Evolutionary conservation across 176 grass and related monocot species (phyloP), one percentile per base, ranked within the genome.

Genomic region (Triticum urartu): DNA sequence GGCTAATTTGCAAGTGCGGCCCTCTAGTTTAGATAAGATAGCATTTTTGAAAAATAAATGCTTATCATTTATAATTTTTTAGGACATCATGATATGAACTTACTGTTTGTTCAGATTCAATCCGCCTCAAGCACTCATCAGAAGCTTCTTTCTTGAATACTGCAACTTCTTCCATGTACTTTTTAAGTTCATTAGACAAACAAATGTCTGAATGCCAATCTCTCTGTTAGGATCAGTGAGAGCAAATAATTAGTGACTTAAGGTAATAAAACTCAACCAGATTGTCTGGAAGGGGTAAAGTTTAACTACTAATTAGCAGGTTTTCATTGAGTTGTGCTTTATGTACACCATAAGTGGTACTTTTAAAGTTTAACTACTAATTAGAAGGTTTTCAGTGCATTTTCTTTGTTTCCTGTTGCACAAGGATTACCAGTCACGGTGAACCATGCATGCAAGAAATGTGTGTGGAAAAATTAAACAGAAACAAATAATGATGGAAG

Each of bases 41-140:
- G 43, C 5, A 2, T 67, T 69, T 69, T 60, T 17, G 11, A 4
- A 78, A 50, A 34, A 77, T 26, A 61, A 45, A 42, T 3, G 13
- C 21, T 56, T 82, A 81, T 26, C 21, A 59, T 22, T 22, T 20
- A 9, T 18, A 32, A 20, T 4, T 35, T 13, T 38, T 42, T 78
- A 70, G 48, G 18, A 8, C 38, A 71, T 52, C 25, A 15, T 20
- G 52, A 61, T 39, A 40, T 38, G 36, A 30, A n/a, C 12, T 73
- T 89, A 85, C 87, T 75, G 84, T 84, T 74, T 58, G 10, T 32
- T 84, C 87, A 56, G 56, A 64, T 89, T 84, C 87, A 43, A 89
- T 89, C 26, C 81, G 33, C 76, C 12, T 84, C 82, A 80, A 84
- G 11, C 81, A 81, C 67, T 89, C 76, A 0, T 80, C 76, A 43